Evolutionary conservation across 75 land plant genomes (phyloP), one percentile per base, ranked within the genome.

Genomic region (Azolla pinnata): DNA sequence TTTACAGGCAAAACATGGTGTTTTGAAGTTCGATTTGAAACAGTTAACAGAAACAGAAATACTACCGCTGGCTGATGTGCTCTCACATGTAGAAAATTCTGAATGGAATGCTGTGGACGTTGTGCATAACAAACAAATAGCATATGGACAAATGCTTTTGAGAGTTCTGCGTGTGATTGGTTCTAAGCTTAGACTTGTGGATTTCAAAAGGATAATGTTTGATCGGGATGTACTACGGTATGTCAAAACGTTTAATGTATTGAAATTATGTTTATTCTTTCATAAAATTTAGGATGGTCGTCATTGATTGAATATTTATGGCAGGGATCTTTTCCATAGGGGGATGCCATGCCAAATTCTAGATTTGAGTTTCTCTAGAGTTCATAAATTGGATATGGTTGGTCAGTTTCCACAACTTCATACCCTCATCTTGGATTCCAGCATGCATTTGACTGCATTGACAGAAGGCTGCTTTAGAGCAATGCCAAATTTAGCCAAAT

Each of bases 101-200:
- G 90, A 78, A 61, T 59, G 82, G 54, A 80, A 80, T 62, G 83
- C 86, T 53, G 84, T 86, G 38, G 83, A 86, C 60, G 46, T 86
- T 7, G 23, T 65, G 25, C 65, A 70, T 59, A 75, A 57, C 31
- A 55, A 30, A 25, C 52, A 53, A 17, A 42, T 20, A 23, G 66
- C 79, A 8, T 68, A 61, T 60, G 81, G 83, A 48, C 73, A 78
- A 52, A 34, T 42, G 57, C 69, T 78, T 48, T 56, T 79, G 38
- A 62, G 75, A 14, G 55, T 86, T 33, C 57, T 86, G 42, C 74
- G 62, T 48, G 68, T 75, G 27, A 57, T 75, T 46, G 61, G 66
- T 28, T 45, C 62, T 28, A 83, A 80, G 63, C 77, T 83, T 46
- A 69, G 85, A 29, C 8, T 28, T n/a, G 81, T 79, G 57, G 83